Evolutionary conservation across 257 asterid genomes (phyloP).

Genomic region (Ilex asprella): DNA sequence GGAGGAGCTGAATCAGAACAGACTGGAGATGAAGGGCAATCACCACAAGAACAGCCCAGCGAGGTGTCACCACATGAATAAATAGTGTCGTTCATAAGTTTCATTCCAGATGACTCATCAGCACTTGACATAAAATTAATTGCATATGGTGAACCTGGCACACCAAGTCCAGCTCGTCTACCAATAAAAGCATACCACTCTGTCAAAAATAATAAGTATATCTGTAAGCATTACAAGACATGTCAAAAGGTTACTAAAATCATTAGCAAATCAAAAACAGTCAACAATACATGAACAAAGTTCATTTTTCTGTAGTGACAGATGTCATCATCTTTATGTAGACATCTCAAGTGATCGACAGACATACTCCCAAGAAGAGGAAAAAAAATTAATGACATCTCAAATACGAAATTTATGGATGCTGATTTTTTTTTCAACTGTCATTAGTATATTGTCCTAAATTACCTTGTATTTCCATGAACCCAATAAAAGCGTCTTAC

Average conservation of each 20-base stretch:
- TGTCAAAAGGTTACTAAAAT: background rate
- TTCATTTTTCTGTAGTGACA: no score
- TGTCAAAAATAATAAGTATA: conserved; percentile 34
- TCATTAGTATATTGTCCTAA: background rate
- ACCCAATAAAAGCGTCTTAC: background rate
- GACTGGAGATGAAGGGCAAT: conserved; percentile 73
- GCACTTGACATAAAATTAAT: conserved; percentile 65
- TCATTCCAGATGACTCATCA: conserved; percentile 73
- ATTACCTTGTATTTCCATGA: background rate
- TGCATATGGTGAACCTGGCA: conserved; percentile 90
- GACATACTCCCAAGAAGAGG: background rate
- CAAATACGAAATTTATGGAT: background rate
- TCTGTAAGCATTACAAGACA: conserved; percentile 8
- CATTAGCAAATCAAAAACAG: background rate
- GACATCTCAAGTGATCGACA: background rate
- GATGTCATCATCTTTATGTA: background rate
- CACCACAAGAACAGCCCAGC: conserved; percentile 98
- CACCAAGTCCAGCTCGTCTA: conserved; percentile 53
- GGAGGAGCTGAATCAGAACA: conserved; percentile 74
- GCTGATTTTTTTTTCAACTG: background rate
- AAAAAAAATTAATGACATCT: background rate
- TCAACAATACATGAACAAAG: no score
- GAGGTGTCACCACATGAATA: conserved; percentile 90
- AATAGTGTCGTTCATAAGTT: conserved; percentile 73
- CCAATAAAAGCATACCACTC: conserved; percentile 94